Percentiles rank a stretch among this genome's conserved stretches.
Conservation (phyloP, 306 rosid species). For the Neltuma alba region DNA sequence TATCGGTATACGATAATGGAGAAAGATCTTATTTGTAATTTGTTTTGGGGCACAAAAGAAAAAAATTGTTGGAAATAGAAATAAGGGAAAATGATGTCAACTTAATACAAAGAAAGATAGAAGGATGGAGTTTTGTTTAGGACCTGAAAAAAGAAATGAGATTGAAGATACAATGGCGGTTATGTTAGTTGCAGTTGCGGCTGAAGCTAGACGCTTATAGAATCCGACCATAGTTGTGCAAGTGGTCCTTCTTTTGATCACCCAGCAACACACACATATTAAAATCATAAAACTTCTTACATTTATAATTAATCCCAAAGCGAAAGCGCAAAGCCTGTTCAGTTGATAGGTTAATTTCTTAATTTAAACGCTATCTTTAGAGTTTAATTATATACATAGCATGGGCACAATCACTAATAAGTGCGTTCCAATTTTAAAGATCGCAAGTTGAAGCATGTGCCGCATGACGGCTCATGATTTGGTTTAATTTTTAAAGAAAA, state of each 20-base stretch:
- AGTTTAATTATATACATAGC: background rate
- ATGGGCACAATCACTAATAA: constrained; percentile 4
- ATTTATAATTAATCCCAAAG: background rate
- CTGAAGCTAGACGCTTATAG: background rate
- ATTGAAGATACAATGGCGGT: background rate
- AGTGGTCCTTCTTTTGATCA: background rate
- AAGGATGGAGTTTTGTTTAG: no score
- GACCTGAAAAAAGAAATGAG: no score
- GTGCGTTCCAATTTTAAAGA: background rate
- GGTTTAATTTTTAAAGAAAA: background rate
- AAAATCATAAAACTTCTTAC: background rate
- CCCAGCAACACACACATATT: background rate
- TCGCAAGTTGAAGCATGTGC: background rate
- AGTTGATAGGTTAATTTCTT: background rate
- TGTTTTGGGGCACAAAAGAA: no score
- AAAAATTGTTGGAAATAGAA: no score
- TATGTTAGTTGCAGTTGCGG: background rate
- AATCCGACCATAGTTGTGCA: background rate
- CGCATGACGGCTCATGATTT: background rate
- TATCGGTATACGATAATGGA: no score
- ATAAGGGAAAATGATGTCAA: no score
- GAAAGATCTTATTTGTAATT: no score
- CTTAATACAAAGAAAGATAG: no score
- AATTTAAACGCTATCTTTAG: background rate
- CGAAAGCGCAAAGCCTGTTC: background rate